A percentile compares a stretch with the other conserved stretches of the same genome.
Conservation (phyloP, 441 rosid species). For the Bruguiera hainesii region DNA sequence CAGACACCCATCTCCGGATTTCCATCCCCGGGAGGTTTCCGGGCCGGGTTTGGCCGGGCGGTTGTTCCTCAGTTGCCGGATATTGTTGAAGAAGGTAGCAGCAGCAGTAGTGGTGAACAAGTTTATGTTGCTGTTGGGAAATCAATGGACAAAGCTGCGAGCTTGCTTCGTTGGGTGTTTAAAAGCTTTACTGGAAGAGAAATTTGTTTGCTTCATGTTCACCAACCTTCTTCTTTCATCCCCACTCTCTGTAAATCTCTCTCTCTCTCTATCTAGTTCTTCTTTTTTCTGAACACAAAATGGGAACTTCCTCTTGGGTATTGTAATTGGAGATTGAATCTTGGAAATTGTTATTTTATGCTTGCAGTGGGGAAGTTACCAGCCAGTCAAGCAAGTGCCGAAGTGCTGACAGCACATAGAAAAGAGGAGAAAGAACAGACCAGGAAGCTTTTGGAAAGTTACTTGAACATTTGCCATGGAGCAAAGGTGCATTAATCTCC, state of each 20-base stretch:
- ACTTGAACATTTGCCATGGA: conserved; percentile 35
- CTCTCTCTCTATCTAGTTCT: neutral
- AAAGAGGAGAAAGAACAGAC: conserved; percentile 44
- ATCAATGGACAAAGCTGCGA: conserved; percentile 38
- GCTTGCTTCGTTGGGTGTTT: conserved; percentile 50
- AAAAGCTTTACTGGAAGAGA: conserved; percentile 31
- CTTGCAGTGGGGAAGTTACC: conserved; percentile 68
- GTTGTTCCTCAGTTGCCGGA: conserved; percentile 22
- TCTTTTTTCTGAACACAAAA: neutral
- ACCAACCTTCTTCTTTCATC: conserved; percentile 51
- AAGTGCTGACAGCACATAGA: conserved; percentile 46
- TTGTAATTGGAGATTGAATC: neutral
- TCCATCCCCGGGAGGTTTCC: conserved; percentile 21
- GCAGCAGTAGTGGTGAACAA: conserved; percentile 18
- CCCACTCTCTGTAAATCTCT: conserved; percentile 47
- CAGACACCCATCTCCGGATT: conserved; percentile 22
- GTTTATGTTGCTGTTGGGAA: conserved; percentile 64
- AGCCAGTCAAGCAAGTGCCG: conserved; percentile 51
- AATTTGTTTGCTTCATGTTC: conserved; percentile 58
- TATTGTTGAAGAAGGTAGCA: conserved; percentile 30
- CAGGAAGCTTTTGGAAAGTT: conserved; percentile 39
- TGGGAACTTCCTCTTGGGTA: neutral
- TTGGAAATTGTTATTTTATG: neutral
- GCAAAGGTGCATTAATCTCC: conserved; percentile 34
- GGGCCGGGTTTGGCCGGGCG: conserved; percentile 12